Evolutionary conservation across 495 filamentous ascomycete species (phyloP).

Genomic region (Xylaria sp.): DNA sequence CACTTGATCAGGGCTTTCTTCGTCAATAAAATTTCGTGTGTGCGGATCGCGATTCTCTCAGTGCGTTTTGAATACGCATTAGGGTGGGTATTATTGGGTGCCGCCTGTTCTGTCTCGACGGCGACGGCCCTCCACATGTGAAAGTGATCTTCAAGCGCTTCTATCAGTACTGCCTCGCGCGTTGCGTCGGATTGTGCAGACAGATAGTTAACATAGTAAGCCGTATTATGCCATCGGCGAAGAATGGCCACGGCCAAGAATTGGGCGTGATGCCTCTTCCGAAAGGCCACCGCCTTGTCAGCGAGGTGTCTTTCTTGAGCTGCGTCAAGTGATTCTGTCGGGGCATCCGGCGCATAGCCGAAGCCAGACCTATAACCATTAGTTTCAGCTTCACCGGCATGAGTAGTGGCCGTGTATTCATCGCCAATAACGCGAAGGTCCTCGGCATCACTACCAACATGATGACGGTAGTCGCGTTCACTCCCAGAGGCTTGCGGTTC

Average conservation of each 20-base stretch:
- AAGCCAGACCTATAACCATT: slow-evolving; percentile 11
- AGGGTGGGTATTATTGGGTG: slow-evolving; percentile 30
- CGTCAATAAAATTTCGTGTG: slow-evolving; percentile 33
- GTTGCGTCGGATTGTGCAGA: slow-evolving; percentile 37
- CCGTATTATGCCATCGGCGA: slow-evolving; percentile 38
- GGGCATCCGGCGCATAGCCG: neutral
- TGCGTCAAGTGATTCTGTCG: slow-evolving; percentile 10
- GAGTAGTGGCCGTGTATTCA: slow-evolving; percentile 16
- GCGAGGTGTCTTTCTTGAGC: slow-evolving; percentile 28
- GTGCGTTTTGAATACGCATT: slow-evolving; percentile 41
- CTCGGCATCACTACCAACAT: slow-evolving; percentile 17
- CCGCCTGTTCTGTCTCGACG: slow-evolving; percentile 27
- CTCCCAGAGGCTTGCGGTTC: slow-evolving; percentile 26
- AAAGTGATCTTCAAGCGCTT: slow-evolving; percentile 32
- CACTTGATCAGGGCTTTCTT: slow-evolving; percentile 33
- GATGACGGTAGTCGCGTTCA: slow-evolving; percentile 23
- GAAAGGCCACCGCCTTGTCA: slow-evolving; percentile 36
- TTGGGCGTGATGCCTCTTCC: slow-evolving; percentile 33
- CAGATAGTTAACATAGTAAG: slow-evolving; percentile 33
- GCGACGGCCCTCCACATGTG: slow-evolving; percentile 35
- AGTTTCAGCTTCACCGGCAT: slow-evolving; percentile 17
- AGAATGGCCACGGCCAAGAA: slow-evolving; percentile 35
- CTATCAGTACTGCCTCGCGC: slow-evolving; percentile 36
- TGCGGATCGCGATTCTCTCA: slow-evolving; percentile 36
- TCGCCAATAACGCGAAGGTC: slow-evolving; percentile 10